phyloP scores from a whole-genome alignment of 371 early-diverging fungal species.

The Mucor plumbeus region DNA sequence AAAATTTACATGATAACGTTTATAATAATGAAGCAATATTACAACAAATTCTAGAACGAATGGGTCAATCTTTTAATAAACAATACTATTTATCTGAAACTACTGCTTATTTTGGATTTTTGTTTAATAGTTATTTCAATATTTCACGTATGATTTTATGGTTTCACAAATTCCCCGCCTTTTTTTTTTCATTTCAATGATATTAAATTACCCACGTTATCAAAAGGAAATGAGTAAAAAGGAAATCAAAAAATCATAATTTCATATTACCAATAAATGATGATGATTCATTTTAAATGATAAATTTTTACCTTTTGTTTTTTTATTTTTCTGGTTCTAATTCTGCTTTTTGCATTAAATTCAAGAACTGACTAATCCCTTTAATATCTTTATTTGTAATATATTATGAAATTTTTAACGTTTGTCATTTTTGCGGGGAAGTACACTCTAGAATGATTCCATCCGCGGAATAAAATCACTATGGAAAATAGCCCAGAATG shows the following conservation, averaged over 20 bases:
- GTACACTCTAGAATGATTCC: neutral
- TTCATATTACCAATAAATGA: neutral
- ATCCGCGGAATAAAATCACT: conserved; percentile 16
- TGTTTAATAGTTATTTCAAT: neutral
- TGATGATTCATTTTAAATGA: conserved; percentile 13
- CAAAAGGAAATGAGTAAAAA: neutral
- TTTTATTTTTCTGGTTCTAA: too few relatives aligned
- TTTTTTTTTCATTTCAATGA: neutral
- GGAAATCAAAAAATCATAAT: neutral
- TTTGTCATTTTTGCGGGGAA: neutral
- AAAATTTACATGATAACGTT: too few relatives aligned
- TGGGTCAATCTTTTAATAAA: neutral
- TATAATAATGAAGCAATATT: neutral
- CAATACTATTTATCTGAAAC: neutral
- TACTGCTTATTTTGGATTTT: neutral
- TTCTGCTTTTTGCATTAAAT: too few relatives aligned
- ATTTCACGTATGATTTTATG: conserved; percentile 1
- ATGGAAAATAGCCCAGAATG: conserved; percentile 7
- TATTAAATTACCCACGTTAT: conserved; percentile 15
- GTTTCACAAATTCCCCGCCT: conserved; percentile 1
- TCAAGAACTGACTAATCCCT: neutral
- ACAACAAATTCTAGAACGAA: neutral
- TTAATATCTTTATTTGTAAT: neutral
- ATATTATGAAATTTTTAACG: neutral
- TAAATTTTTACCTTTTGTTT: neutral